Evolutionary conservation across 2,329 filamentous ascomycete genomes (phyloP).

Genomic region (Dactylonectria macrodidyma): DNA sequence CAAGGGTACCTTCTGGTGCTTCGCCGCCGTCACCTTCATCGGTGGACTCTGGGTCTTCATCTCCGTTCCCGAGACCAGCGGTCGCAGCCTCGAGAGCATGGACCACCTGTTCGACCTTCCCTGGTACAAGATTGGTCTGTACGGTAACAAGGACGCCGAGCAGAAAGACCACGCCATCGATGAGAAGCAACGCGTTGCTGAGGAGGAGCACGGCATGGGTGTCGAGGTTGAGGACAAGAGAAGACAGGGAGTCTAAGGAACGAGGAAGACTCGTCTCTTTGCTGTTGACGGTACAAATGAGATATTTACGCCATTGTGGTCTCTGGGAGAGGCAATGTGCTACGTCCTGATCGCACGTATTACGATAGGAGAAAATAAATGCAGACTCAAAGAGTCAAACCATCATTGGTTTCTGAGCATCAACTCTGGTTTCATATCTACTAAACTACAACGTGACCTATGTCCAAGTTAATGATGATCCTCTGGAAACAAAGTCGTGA

Average conservation of each 20-base stretch:
- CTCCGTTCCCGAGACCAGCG: constrained; percentile 80
- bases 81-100: constrained; percentile 77
- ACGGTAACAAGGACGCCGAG: constrained; percentile 68
- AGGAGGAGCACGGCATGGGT: constrained; percentile 49
- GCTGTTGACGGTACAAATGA: not conserved
- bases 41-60: constrained; percentile 81
- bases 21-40: constrained; percentile 76
- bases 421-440: not conserved
- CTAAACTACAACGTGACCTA: not conserved
- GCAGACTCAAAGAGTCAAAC: constrained; percentile 3
- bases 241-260: constrained; percentile 37
- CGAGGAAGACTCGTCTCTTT: too few species aligned
- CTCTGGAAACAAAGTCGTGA: too few species aligned
- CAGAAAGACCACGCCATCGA: constrained; percentile 58
- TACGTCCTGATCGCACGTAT: not conserved
- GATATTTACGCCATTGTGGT: not conserved
- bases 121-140: constrained; percentile 80
- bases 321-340: not conserved
- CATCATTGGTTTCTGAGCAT: not conserved
- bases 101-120: constrained; percentile 79
- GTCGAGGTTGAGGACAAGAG: constrained; percentile 55
- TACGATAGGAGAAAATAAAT: not conserved
- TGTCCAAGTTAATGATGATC: not conserved
- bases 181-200: constrained; percentile 60
- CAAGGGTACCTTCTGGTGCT: constrained; percentile 84